Conservation (phyloP, 2,329 filamentous ascomycete genomes). For the Fusarium chuoi region DNA sequence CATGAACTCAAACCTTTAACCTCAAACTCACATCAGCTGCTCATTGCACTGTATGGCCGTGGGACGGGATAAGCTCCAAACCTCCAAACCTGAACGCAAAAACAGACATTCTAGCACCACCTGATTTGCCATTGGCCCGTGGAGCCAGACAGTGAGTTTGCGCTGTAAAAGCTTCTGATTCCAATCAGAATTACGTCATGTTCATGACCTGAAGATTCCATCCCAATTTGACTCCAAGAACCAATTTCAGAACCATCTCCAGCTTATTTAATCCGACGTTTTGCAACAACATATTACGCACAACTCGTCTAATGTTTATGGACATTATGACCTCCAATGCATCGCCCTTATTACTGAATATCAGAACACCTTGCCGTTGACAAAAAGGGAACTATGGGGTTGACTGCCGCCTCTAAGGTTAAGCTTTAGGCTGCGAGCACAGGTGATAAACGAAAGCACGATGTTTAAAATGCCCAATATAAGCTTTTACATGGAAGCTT, state of each 20-base stretch:
- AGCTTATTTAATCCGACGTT: rapidly evolving
- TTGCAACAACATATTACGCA: background rate
- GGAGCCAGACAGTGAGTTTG: background rate
- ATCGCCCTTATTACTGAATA: background rate
- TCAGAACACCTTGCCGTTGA: background rate
- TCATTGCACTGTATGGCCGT: background rate
- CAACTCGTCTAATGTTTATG: background rate
- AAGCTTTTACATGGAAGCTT: no score
- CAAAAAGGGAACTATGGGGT: no score
- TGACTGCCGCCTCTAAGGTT: no score
- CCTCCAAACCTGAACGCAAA: background rate
- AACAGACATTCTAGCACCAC: background rate
- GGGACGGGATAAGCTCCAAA: no score
- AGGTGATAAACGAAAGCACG: no score
- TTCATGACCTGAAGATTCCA: background rate
- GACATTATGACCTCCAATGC: background rate
- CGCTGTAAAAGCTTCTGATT: background rate
- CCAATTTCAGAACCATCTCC: background rate
- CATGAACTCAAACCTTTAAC: background rate
- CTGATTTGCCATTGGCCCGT: rapidly evolving
- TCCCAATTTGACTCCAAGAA: background rate
- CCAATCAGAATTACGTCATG: no score
- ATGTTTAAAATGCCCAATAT: no score
- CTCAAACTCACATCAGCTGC: background rate
- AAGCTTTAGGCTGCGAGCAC: no score